Base-by-base conservation (phyloP, 768 basidiomycete genomes). In the Lactifluus hygrophoroides region DNA sequence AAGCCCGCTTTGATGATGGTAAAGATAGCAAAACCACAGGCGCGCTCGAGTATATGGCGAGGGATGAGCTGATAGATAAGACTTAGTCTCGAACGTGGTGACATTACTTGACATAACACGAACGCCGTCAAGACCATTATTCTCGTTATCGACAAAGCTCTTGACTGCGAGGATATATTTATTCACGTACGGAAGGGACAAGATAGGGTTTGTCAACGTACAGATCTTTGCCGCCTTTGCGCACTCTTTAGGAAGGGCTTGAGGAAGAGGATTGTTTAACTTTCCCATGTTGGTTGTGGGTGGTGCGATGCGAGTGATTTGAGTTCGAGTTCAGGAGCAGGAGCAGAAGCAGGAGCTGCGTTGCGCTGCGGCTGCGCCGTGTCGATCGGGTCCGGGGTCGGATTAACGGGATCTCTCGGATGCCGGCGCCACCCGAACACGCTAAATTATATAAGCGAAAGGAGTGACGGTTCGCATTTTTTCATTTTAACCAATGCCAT, bases 181-280 rank as follows among this genome's bases (percentile, higher is more conserved):
- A 13, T 44, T 48, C 25, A 28, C 21, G 7, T 25, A 35, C 16
- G 1, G 28, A 35, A n/a, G 0, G 19, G 19, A 52, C 16, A 17
- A 40, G 52, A 6, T 8, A 13, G 35, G 43, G 57, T 21, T 19
- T 14, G 42, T 8, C 10, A n/a, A 66, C 86, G 54, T 61, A 90
- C 91, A 85, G 58, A 94, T 96, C 67, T 85, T 90, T 9, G 89
- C 83, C 25, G 92, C 92, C 70, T 95, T 96, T 48, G 74, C 71
- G 66, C 90, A 92, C 73, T 96, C 93, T 56, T 89, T 93, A 13
- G 83, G 81, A 37, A 95, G 74, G 3, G 80, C 74, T 69, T 83
- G 77, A 27, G 79, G 79, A 48, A 80, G 67, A 23, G 79, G 78
- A 1, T 76, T 76, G 55, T 73, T 77, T 32, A 80, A 65, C 61